Base-by-base conservation (phyloP, 352 stramenopile genomes). In the Pilasporangium apinafurcum region DNA sequence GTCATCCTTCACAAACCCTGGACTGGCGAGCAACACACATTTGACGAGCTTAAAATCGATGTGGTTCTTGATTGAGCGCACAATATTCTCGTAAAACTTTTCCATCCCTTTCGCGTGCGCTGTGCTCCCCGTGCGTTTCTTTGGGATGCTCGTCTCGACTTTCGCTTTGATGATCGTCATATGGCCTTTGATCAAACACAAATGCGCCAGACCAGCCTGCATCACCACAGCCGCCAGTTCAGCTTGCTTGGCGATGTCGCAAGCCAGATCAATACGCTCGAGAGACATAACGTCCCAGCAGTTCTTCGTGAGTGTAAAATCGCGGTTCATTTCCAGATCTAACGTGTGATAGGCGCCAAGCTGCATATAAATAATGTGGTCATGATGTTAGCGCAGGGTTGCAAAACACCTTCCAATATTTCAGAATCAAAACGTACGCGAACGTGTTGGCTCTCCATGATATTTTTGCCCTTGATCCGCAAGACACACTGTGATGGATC, bases 231-330 rank as follows among this genome's bases (percentile, higher is more conserved):
- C 95, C 12, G 95, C 96, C 16, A 99, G 66, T 53, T 99, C 95
- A 5, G 96, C 95, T 48, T 92, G 74, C 59, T 95, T 94, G 37
- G 94, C 75, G 22, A 97, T 96, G 66, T 98, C 86, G 44, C 78
- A 96, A 18, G 95, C 92, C 53, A 88, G 95, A 12, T 98, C 86
- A 24, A 99, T 95, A 32, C 95, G 74, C 68, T 99, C 95, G 27
- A 99, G 62, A 46, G 88, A 96, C 60, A 99, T 96, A 52, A 96
- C 70, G 81, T 99, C 96, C 96, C 96, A 99, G 56, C 83, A 96
- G 29, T 73, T 69, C 59, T 99, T 99, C 40, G 91, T 77, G 30
- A 99, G 70, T 16, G 83, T 96, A 63, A 99, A 98, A 56, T 97
- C 88, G 49, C 91, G 80, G 62, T 98, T 96, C 61, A 98, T 75